Evolutionary conservation across 1,284 basidiomycete genomes (phyloP).

Genomic region (Fomes fomentarius): DNA sequence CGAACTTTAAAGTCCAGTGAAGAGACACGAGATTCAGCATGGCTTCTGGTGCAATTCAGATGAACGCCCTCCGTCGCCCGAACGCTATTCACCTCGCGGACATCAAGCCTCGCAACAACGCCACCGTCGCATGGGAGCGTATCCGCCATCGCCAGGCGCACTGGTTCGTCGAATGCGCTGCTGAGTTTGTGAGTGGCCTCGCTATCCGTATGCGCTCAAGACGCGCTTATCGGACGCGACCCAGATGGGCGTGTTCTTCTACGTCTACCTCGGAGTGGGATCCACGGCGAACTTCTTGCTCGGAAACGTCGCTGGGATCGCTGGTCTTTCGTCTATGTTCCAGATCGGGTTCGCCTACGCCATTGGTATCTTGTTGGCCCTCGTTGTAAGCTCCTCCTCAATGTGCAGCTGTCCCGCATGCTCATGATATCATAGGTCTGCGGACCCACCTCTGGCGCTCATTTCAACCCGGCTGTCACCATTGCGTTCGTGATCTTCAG

Average conservation of each 20-base stretch:
- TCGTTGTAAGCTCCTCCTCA: slow-evolving; percentile 33
- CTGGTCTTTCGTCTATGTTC: slow-evolving; percentile 51
- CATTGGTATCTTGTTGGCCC: slow-evolving; percentile 61
- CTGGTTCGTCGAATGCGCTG: slow-evolving; percentile 58
- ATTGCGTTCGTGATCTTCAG: slow-evolving; percentile 55
- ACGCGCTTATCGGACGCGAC: slow-evolving; percentile 38
- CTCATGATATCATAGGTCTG: slow-evolving; percentile 37
- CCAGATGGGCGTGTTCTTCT: slow-evolving; percentile 45
- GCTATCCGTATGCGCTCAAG: background rate
- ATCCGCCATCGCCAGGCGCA: slow-evolving; percentile 51
- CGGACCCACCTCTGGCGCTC: slow-evolving; percentile 60
- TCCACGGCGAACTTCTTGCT: slow-evolving; percentile 55
- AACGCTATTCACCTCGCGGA: slow-evolving; percentile 28
- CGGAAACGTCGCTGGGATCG: slow-evolving; percentile 44
- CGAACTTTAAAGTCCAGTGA: too few relatives aligned
- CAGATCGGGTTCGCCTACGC: slow-evolving; percentile 65
- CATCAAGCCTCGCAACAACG: slow-evolving; percentile 36
- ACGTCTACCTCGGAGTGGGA: slow-evolving; percentile 62
- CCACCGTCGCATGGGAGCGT: slow-evolving; percentile 56
- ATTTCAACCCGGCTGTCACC: slow-evolving; percentile 65
- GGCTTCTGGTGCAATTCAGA: slow-evolving; percentile 16
- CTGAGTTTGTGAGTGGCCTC: slow-evolving; percentile 52
- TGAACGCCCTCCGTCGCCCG: slow-evolving; percentile 16
- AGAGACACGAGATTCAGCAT: background rate
- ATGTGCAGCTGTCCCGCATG: background rate